Evolutionary conservation across 1,284 basidiomycete species (phyloP).

Genomic region (Phellopilus nigrolimitatus): DNA sequence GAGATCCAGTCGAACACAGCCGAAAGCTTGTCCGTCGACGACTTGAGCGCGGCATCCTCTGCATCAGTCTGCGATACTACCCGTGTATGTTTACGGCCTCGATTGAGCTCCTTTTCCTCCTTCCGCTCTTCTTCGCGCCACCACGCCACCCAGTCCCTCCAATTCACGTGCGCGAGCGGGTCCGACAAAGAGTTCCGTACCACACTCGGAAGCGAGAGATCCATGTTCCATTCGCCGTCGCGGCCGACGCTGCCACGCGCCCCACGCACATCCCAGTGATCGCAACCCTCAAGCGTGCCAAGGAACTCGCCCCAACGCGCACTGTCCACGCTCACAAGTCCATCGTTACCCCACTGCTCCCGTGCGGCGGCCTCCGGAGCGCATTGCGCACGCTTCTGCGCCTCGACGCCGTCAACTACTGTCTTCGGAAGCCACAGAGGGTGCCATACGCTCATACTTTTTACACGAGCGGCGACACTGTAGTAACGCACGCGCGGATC

Average conservation of each 20-base stretch:
- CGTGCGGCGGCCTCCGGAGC: conserved; percentile 31
- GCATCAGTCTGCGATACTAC: conserved; percentile 23
- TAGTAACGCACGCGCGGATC: conserved; percentile 86
- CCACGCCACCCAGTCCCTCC: conserved; percentile 62
- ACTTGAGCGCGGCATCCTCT: conserved; percentile 49
- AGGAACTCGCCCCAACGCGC: conserved; percentile 94
- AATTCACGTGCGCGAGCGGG: conserved; percentile 14
- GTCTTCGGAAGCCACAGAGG: conserved; percentile 97
- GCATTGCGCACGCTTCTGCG: conserved; percentile 40
- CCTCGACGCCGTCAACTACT: conserved; percentile 80
- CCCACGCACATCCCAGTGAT: conserved; percentile 97
- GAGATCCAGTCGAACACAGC: conserved; percentile 73
- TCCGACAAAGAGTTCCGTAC: conserved; percentile 19
- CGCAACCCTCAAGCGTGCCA: conserved; percentile 84
- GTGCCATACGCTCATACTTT: conserved; percentile 79
- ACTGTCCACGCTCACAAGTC: conserved; percentile 85
- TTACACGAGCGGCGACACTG: conserved; percentile 79
- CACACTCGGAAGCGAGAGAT: conserved; percentile 40
- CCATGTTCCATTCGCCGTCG: conserved; percentile 51
- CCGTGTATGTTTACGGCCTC: conserved; percentile 12
- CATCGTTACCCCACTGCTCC: conserved; percentile 83
- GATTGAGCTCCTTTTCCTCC: conserved; percentile 25
- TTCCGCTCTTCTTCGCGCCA: conserved; percentile 43
- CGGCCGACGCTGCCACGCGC: conserved; percentile 44
- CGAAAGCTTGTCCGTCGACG: conserved; percentile 66